phyloP scores from a whole-genome alignment of 495 filamentous ascomycete species.

The Xylaria cubensis region DNA sequence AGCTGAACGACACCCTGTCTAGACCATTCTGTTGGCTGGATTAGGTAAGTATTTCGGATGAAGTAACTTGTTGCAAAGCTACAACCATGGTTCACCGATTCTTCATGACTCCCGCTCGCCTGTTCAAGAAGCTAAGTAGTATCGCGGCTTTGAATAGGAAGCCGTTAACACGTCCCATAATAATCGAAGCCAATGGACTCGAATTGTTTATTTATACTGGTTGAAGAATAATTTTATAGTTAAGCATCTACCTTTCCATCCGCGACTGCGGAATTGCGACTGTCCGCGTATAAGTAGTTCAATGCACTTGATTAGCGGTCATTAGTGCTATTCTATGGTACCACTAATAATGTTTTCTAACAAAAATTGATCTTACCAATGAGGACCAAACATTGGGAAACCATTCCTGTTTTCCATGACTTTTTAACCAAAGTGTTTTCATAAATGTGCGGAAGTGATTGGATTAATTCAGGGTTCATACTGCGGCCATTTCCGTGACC shows the following conservation, averaged over 20 bases:
- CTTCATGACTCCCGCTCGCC: neutral
- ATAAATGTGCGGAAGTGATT: neutral
- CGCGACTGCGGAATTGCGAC: neutral
- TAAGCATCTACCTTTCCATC: neutral
- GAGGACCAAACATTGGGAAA: neutral
- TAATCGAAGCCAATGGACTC: neutral
- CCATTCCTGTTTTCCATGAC: neutral
- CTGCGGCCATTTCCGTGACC: neutral
- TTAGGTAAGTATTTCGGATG: neutral
- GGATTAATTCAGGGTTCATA: neutral
- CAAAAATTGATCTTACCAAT: neutral
- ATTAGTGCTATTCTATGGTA: no score
- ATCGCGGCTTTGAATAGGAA: neutral
- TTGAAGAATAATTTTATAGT: neutral
- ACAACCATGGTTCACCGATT: neutral
- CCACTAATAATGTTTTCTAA: no score
- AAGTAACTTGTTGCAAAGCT: neutral
- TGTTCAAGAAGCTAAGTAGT: neutral
- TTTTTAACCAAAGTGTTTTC: neutral
- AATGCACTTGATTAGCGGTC: neutral
- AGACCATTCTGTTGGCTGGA: neutral
- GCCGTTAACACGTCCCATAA: neutral
- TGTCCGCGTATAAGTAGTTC: neutral
- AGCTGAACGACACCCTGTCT: neutral
- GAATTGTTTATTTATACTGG: neutral